These are phyloP conservation scores for Fusarium multiceps DNA, from an alignment of 2,329 filamentous ascomycete genomes.

Conservation along the genomic window DNA sequence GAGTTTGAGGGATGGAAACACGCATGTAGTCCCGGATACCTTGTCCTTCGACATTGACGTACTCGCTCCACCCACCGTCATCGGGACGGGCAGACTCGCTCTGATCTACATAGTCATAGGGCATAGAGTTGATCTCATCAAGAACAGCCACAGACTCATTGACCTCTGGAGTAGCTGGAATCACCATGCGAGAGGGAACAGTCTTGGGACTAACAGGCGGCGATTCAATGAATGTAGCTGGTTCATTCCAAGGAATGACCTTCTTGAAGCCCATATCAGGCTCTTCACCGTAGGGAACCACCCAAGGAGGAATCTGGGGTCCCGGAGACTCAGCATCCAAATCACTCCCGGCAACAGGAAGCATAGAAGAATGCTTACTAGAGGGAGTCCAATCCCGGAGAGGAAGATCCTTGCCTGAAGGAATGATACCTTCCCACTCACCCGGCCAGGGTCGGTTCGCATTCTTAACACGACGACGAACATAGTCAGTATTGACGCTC, in stretches of 20 bases:
- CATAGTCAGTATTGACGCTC: background rate
- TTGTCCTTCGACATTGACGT: background rate
- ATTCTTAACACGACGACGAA: accelerated
- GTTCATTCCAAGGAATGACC: background rate
- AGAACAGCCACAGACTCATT: background rate
- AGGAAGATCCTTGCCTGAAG: background rate
- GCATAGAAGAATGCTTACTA: background rate
- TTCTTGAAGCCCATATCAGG: background rate
- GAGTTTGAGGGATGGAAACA: background rate
- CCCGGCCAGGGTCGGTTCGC: background rate
- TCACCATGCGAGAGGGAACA: background rate
- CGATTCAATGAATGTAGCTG: background rate
- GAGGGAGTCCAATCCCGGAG: background rate
- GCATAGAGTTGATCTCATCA: background rate
- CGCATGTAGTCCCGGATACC: accelerated
- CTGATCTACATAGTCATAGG: accelerated
- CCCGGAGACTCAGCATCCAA: background rate
- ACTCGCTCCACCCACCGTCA: background rate
- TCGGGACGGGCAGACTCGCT: background rate
- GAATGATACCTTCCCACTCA: background rate
- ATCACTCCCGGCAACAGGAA: background rate
- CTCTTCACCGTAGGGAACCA: background rate
- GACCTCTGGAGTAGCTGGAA: background rate
- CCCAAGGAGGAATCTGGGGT: background rate
- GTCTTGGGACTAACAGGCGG: background rate